Percentiles rank a stretch among this genome's conserved stretches.
These are phyloP conservation scores for Leishmania martiniquensis DNA, from an alignment of 208 protist genomes.

Conservation along the genomic window DNA sequence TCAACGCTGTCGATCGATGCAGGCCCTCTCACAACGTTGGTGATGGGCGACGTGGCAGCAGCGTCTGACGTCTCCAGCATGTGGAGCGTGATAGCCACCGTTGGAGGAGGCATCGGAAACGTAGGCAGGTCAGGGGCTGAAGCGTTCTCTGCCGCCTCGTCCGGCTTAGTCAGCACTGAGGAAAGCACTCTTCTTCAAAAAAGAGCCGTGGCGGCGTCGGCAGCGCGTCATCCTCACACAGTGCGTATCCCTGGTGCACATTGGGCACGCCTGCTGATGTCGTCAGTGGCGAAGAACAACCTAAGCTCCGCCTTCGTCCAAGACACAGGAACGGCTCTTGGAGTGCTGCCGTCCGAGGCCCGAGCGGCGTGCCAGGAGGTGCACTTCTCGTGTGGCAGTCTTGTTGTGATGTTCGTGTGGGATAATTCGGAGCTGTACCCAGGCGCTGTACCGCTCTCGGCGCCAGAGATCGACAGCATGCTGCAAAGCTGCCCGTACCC, in stretches of 20 bases:
- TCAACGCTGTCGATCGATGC: constrained; percentile 16
- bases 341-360: constrained; percentile 29
- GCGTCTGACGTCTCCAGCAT: not conserved
- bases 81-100: not conserved
- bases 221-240: constrained; percentile 18
- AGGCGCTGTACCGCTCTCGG: constrained; percentile 20
- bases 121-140: not conserved
- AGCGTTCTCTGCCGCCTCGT: not conserved
- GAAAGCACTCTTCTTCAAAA: too few relatives aligned
- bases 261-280: constrained; percentile 20
- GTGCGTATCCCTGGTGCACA: constrained; percentile 23
- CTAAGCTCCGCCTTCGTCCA: constrained; percentile 21
- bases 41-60: not conserved
- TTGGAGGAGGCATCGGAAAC: not conserved
- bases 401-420: constrained; percentile 29
- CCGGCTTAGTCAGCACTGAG: not conserved
- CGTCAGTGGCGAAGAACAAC: not conserved
- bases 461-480: constrained; percentile 32
- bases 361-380: constrained; percentile 26
- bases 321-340: constrained; percentile 12
- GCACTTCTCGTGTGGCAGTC: constrained; percentile 17
- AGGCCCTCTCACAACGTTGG: constrained; percentile 5
- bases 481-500: constrained; percentile 27
- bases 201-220: constrained; percentile 1
- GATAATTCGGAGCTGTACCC: constrained; percentile 30